phyloP scores from a whole-genome alignment of 257 asterid species.

The Anisodus acutangulus region DNA sequence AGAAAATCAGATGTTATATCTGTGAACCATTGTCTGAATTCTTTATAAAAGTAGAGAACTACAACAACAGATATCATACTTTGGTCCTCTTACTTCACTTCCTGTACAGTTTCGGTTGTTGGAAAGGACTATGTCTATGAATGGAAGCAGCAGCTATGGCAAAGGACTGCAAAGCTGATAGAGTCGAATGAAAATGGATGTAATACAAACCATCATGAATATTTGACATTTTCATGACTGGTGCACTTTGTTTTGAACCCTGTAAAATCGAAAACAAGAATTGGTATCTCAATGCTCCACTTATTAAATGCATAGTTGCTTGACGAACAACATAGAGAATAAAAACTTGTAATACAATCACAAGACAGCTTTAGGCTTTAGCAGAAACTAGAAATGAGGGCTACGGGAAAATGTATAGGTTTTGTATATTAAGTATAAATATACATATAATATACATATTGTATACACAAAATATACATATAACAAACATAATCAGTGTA shows the following conservation, averaged over 20 bases:
- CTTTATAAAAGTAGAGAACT: not conserved
- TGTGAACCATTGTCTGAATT: slow-evolving; percentile 14
- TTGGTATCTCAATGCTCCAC: not conserved
- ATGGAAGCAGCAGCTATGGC: slow-evolving; percentile 79
- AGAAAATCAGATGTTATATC: slow-evolving; percentile 5
- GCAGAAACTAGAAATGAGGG: not conserved
- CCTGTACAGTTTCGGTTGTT: slow-evolving; percentile 61
- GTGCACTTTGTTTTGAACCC: slow-evolving; percentile 70
- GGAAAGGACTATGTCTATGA: slow-evolving; percentile 61
- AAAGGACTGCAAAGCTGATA: slow-evolving; percentile 79
- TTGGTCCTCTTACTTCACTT: slow-evolving; percentile 40
- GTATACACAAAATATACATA: too few relatives aligned
- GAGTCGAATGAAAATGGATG: slow-evolving; percentile 68
- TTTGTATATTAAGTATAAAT: too few relatives aligned
- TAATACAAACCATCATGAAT: slow-evolving; percentile 70
- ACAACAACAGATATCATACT: slow-evolving; percentile 13
- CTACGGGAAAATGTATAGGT: too few relatives aligned
- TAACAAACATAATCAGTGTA: not conserved
- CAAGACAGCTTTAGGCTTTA: not conserved
- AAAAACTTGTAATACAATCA: too few relatives aligned
- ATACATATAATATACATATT: too few relatives aligned
- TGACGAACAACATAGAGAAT: too few relatives aligned
- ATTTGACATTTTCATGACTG: slow-evolving; percentile 75
- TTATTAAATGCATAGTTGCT: not conserved
- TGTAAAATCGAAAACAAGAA: slow-evolving; percentile 35